A percentile compares a stretch with the other conserved stretches of the same genome.
phyloP scores from a whole-genome alignment of 495 filamentous ascomycete genomes.

The Penicillium coffeae region DNA sequence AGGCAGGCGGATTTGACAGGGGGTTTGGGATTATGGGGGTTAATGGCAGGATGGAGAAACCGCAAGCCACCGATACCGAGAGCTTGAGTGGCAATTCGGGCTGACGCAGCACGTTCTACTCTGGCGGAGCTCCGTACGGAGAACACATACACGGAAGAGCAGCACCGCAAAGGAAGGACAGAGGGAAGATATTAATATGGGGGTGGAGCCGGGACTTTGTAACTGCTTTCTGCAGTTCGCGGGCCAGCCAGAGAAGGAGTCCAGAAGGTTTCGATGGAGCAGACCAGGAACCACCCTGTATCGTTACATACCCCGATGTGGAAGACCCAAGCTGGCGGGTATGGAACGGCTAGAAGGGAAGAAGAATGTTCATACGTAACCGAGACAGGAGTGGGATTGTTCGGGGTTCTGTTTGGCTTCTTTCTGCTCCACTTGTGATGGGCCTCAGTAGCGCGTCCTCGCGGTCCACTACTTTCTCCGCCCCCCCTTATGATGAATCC shows the following conservation, averaged over 20 bases:
- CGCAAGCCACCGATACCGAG: neutral
- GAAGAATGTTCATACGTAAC: slow-evolving; percentile 42
- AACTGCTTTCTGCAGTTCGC: slow-evolving; percentile 11
- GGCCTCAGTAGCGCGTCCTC: slow-evolving; percentile 1
- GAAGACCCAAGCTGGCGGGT: slow-evolving; percentile 17
- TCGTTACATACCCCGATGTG: slow-evolving; percentile 4
- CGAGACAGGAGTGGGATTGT: slow-evolving; percentile 29
- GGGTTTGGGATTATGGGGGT: neutral
- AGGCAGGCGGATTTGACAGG: too few species aligned
- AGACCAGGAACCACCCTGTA: slow-evolving; percentile 3
- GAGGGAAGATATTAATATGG: too few species aligned
- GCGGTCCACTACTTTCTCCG: slow-evolving; percentile 7
- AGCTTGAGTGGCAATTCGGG: neutral
- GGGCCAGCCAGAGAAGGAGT: slow-evolving; percentile 3
- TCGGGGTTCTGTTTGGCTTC: slow-evolving; percentile 11
- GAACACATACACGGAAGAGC: too few species aligned
- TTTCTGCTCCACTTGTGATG: neutral
- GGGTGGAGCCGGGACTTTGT: slow-evolving; percentile 12
- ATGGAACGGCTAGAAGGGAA: slow-evolving; percentile 38
- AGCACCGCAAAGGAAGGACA: too few species aligned
- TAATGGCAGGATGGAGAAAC: neutral
- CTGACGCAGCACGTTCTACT: neutral
- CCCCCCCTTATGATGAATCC: slow-evolving; percentile 14
- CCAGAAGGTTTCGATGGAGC: slow-evolving; percentile 17
- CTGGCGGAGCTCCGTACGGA: too few species aligned